These are phyloP conservation scores for Quercus phellos DNA, from an alignment of 331 rosid species.

Conservation along the genomic window DNA sequence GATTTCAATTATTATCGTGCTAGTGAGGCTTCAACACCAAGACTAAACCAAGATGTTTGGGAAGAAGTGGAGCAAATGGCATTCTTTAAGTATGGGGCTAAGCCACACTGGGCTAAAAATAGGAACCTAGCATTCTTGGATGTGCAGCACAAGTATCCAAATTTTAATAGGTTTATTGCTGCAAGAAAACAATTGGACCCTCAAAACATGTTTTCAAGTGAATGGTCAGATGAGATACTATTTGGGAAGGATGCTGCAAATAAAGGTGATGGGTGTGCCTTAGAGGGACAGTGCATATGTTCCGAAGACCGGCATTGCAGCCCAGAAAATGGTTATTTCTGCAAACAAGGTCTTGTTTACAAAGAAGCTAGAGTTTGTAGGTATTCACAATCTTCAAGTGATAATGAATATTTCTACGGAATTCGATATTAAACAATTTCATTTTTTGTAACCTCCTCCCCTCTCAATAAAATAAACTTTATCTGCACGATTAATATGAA, in stretches of 20 bases:
- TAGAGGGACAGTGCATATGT: constrained; percentile 67
- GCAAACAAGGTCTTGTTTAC: constrained; percentile 50
- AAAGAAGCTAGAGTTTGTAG: constrained; percentile 72
- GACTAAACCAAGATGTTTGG: constrained; percentile 61
- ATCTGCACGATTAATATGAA: no score
- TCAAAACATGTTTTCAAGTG: constrained; percentile 49
- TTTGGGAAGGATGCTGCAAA: constrained; percentile 35
- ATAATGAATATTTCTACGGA: constrained; percentile 14
- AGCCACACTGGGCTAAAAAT: constrained; percentile 83
- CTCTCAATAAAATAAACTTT: no score
- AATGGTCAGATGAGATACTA: constrained; percentile 58
- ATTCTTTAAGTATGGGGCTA: constrained; percentile 61
- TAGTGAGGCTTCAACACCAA: constrained; percentile 45
- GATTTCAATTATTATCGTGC: constrained; percentile 69
- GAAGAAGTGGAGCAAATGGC: constrained; percentile 81
- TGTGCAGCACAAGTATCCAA: constrained; percentile 41
- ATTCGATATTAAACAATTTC: not conserved
- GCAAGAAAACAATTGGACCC: constrained; percentile 57
- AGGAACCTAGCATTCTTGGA: constrained; percentile 56
- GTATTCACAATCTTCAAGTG: constrained; percentile 16
- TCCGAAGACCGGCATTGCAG: constrained; percentile 57
- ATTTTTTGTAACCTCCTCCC: not conserved
- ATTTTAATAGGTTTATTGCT: constrained; percentile 31
- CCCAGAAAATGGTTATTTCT: constrained; percentile 50
- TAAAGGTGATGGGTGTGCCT: constrained; percentile 55